Base-by-base conservation (phyloP, 2,329 filamentous ascomycete genomes). In the Xenosphaeropsis pyriputrescens region DNA sequence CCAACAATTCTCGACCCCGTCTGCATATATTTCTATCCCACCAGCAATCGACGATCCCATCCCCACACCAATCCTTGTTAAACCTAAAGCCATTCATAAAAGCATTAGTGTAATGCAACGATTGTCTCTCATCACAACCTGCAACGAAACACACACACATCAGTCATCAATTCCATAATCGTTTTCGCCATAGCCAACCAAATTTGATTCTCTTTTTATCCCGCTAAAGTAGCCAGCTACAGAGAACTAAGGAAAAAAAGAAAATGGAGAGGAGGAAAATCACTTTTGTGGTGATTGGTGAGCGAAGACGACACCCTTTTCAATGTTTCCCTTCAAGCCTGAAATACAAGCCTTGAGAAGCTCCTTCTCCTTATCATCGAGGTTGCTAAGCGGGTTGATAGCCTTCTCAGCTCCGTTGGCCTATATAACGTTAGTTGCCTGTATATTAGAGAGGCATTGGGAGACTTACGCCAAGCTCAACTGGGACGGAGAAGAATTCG, bases 401-500 rank as follows among this genome's bases (percentile, higher is more conserved):
- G 77, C 85, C 68, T 91, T 91, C 67, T 91, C 81, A 40, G 72
- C 85, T 62, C 91, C 91, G 51, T 77, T 77, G 58, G 76, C 70
- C 85, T 93, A 50, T 49, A 40, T 13, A 38, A 16, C 41, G 39
- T 50, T 37, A 51, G 55, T 59, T 50, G 58, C 52, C 37, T 31
- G 34, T 38, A n/a, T 36, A 17, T 18, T 30, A 34, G 32, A 9
- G 18, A 18, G 13, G 12, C 3, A 26, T 26, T 6, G 22, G 22
- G 12, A n/a, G 18, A 71, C 84, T 67, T 81, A 93, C 86, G 56
- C 91, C 91, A 50, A 98, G 85, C 67, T 94, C 85, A 50, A 96
- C 75, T 43, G 88, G 89, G 39, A 93, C 85, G 41, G 91, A 94
- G 75, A 98, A 98, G 72, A 84, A 98, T 40, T 98, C 88, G 46